Percentiles rank a stretch among this genome's conserved stretches.
phyloP scores from a whole-genome alignment of 495 filamentous ascomycete genomes.

The Penicillium arizonense region DNA sequence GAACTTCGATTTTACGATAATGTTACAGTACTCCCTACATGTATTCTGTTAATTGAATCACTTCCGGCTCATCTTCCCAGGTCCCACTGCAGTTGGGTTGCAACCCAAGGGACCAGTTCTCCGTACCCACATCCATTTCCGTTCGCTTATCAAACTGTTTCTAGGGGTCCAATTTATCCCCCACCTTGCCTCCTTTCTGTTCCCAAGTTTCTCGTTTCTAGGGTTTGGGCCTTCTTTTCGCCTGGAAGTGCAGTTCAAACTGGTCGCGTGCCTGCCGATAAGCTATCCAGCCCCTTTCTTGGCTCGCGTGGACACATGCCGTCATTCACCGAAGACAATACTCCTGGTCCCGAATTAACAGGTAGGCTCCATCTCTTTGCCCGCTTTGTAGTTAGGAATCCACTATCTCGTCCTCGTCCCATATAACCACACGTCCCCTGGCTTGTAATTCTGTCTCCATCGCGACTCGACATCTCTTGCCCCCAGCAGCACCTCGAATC shows the following conservation, averaged over 20 bases:
- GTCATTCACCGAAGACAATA: constrained; percentile 32
- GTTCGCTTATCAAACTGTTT: constrained; percentile 21
- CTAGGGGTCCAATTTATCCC: constrained; percentile 13
- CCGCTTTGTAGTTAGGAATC: constrained; percentile 8
- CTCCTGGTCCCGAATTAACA: constrained; percentile 26
- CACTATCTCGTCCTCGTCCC: constrained; percentile 3
- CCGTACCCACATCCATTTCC: constrained; percentile 8
- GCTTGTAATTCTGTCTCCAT: constrained; percentile 5
- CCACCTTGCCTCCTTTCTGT: constrained; percentile 12
- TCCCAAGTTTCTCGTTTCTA: neutral
- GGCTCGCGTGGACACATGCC: constrained; percentile 27
- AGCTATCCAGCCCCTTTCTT: constrained; percentile 2
- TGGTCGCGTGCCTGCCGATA: constrained; percentile 9
- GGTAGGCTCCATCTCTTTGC: constrained; percentile 29
- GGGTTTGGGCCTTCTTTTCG: neutral
- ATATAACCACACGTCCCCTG: constrained; percentile 3
- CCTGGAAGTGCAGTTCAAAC: constrained; percentile 1
- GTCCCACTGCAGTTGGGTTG: constrained; percentile 2
- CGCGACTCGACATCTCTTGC: neutral
- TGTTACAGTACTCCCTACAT: neutral
- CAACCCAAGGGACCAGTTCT: constrained; percentile 7
- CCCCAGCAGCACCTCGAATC: constrained; percentile 9
- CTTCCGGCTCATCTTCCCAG: constrained; percentile 1
- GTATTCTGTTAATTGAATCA: neutral
- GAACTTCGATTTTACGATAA: neutral